Evolutionary conservation across 2,329 filamentous ascomycete genomes (phyloP).

Genomic region (Aspergillus viridinutans): DNA sequence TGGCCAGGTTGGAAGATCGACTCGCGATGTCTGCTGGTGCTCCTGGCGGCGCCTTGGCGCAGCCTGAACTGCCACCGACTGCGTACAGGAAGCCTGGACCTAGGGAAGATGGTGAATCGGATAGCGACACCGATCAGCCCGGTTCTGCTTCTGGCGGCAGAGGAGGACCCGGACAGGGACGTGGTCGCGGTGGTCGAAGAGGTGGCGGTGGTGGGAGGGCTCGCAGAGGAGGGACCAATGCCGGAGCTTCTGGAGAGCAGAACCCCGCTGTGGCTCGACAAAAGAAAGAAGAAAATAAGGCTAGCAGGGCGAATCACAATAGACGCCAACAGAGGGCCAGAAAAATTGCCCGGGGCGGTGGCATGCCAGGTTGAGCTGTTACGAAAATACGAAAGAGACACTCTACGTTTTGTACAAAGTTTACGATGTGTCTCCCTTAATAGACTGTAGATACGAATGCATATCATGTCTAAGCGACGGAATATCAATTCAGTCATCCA

Average conservation of each 20-base stretch:
- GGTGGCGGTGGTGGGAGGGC: conserved; percentile 48
- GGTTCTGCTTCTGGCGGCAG: conserved; percentile 25
- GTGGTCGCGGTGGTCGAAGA: conserved; percentile 48
- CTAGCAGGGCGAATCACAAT: conserved; percentile 80
- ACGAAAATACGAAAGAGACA: not conserved
- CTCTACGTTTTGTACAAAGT: not conserved
- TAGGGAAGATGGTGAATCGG: conserved; percentile 45
- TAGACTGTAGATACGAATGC: not conserved
- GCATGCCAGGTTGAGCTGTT: conserved; percentile 26
- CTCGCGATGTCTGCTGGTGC: conserved; percentile 61
- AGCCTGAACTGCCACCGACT: conserved; percentile 61
- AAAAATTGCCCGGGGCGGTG: conserved; percentile 58
- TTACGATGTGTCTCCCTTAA: not conserved
- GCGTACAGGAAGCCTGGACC: conserved; percentile 52
- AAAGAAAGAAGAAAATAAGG: conserved; percentile 78
- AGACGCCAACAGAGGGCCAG: conserved; percentile 65
- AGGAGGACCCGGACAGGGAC: conserved; percentile 38
- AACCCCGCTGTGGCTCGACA: conserved; percentile 67
- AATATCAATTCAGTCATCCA: not conserved
- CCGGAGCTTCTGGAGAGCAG: conserved; percentile 61
- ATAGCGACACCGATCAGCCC: conserved; percentile 37
- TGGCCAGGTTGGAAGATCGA: conserved; percentile 66
- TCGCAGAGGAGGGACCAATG: conserved; percentile 49
- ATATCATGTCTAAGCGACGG: not conserved
- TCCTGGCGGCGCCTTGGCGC: conserved; percentile 40